phyloP scores from a whole-genome alignment of 2,329 filamentous ascomycete species.

The Apiospora marii region DNA sequence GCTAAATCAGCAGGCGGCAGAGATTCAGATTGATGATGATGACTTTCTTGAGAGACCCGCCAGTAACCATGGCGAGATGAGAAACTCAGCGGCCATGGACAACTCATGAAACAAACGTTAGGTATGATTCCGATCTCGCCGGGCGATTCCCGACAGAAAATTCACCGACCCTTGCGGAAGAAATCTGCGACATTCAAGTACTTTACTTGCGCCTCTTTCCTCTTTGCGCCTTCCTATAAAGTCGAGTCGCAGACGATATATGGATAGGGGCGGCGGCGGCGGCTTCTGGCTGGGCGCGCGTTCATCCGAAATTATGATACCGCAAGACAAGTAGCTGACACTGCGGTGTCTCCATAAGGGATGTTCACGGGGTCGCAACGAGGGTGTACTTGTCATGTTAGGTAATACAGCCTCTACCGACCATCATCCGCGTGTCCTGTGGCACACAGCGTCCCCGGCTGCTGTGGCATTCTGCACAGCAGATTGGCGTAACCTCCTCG shows the following conservation, averaged over 20 bases:
- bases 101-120: conserved; percentile 6
- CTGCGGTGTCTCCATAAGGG: neutral
- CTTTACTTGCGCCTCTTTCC: neutral
- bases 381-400: neutral
- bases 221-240: neutral
- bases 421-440: conserved; percentile 2
- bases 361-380: neutral
- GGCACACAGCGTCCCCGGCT: neutral
- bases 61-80: neutral
- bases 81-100: neutral
- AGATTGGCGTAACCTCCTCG: neutral
- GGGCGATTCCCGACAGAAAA: neutral
- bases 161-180: neutral
- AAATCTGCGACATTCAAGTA: neutral
- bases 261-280: conserved; percentile 1
- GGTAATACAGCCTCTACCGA: neutral
- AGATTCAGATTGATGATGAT: neutral
- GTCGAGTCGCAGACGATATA: neutral
- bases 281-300: neutral
- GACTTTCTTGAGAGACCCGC: neutral
- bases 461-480: neutral
- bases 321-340: neutral
- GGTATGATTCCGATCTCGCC: conserved; percentile 3
- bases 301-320: conserved; percentile 2
- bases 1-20: neutral